phyloP scores from a whole-genome alignment of 2,329 filamentous ascomycete genomes.

The Cordyceps javanica region DNA sequence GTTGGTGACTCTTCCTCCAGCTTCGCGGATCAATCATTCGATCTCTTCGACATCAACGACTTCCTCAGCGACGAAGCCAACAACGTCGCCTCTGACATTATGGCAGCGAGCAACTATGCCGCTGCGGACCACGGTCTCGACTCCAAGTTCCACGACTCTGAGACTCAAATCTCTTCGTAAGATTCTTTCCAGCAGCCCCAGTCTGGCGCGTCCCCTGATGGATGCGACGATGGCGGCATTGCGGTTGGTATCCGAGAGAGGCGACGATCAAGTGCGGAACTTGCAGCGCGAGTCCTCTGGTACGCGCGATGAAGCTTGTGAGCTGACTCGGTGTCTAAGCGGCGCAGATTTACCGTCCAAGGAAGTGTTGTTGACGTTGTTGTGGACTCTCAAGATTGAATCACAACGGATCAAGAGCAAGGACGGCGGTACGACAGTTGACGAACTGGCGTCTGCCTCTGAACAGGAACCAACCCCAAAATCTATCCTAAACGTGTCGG shows the following conservation, averaged over 20 bases:
- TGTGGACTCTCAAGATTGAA: slow-evolving; percentile 41
- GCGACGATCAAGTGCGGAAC: slow-evolving; percentile 39
- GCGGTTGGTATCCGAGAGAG: slow-evolving; percentile 62
- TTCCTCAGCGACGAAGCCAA: slow-evolving; percentile 49
- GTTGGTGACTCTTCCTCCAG: slow-evolving; percentile 51
- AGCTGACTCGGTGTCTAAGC: slow-evolving; percentile 31
- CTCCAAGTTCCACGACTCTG: slow-evolving; percentile 49
- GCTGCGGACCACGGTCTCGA: slow-evolving; percentile 47
- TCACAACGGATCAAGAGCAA: slow-evolving; percentile 28
- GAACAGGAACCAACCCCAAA: slow-evolving; percentile 18
- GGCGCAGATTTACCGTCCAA: slow-evolving; percentile 37
- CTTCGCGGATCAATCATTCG: slow-evolving; percentile 35
- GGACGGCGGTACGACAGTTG: slow-evolving; percentile 16
- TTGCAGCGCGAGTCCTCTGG: slow-evolving; percentile 26
- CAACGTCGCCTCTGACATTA: slow-evolving; percentile 39
- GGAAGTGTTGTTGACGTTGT: slow-evolving; percentile 42
- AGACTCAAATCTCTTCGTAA: slow-evolving; percentile 56
- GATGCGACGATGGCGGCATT: slow-evolving; percentile 69
- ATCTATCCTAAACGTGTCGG: slow-evolving; percentile 20
- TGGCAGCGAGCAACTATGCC: slow-evolving; percentile 44
- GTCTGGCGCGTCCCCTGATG: slow-evolving; percentile 65
- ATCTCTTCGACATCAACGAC: slow-evolving; percentile 47
- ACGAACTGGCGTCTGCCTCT: slow-evolving; percentile 21
- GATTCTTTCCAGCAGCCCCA: slow-evolving; percentile 68
- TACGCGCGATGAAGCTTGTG: slow-evolving; percentile 31